phyloP scores from a whole-genome alignment of 1,284 basidiomycete species.

The Anthracocystis setariae region DNA sequence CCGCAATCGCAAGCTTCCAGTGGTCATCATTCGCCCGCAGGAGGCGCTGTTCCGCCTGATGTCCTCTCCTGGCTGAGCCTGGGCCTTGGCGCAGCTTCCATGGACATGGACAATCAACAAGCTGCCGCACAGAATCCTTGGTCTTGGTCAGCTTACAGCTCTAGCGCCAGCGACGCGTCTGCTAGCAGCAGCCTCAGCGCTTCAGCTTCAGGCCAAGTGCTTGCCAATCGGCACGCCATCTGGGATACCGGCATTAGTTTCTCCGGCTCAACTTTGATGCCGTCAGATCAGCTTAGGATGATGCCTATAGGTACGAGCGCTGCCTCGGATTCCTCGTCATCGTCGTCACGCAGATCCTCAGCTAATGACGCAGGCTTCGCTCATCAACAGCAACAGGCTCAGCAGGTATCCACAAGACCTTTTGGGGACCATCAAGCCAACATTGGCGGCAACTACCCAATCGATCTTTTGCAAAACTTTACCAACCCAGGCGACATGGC shows the following conservation, averaged over 20 bases:
- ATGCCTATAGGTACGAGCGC: slow-evolving; percentile 18
- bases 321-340: slow-evolving; percentile 31
- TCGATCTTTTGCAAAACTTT: slow-evolving; percentile 26
- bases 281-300: slow-evolving; percentile 8
- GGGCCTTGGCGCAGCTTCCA: slow-evolving; percentile 11
- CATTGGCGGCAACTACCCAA: slow-evolving; percentile 13
- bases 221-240: slow-evolving; percentile 9
- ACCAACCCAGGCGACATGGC: slow-evolving; percentile 4
- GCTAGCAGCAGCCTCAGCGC: no score
- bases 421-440: slow-evolving; percentile 8
- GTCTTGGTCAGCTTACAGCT: slow-evolving; percentile 39
- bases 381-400: slow-evolving; percentile 20
- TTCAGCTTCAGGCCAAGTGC: no score
- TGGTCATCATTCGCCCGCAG: slow-evolving; percentile 36
- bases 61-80: slow-evolving; percentile 43
- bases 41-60: slow-evolving; percentile 27
- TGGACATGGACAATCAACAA: slow-evolving; percentile 35
- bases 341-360: slow-evolving; percentile 36
- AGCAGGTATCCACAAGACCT: slow-evolving; percentile 8
- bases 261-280: slow-evolving; percentile 8
- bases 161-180: slow-evolving; percentile 34
- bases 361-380: slow-evolving; percentile 9
- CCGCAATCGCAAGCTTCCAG: slow-evolving; percentile 39
- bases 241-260: slow-evolving; percentile 19
- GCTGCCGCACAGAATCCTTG: slow-evolving; percentile 11